Evolutionary conservation across 805 yeast genomes (phyloP), one percentile per base, ranked within the genome.

Genomic region (Komagataella kurtzmanii): DNA sequence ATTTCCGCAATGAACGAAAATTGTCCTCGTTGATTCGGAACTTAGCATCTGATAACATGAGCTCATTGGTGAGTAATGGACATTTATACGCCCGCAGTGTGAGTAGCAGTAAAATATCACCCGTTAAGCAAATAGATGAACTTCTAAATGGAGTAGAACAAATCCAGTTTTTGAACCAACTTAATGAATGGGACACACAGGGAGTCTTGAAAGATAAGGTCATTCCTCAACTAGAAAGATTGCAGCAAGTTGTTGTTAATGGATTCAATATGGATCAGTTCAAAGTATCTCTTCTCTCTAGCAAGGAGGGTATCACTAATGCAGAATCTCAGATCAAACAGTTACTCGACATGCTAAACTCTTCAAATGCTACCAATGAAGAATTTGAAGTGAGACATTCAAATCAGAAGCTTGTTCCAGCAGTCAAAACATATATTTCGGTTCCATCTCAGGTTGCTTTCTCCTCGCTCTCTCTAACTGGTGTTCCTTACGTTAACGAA

Each of bases 381-480:
- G 45, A 40, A 7, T 44, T 49, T 24, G 47, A 49, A 3, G 10
- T 14, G 12, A 10, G 14, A 30, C 14, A 30, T 30, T 30, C 10
- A 10, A 3, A 30, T 30, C 17, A 4, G 7, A 17, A 14, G n/a
- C 17, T 14, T 14, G 44, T 19, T 18, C 24, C 12, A 50, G 48
- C 46, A 19, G 3, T 14, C 2, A 69, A 77, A 43, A 75, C 81
- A 0, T 72, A 78, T 55, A 73, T 89, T 51, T 72, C 80, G 54
- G 72, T 91, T 54, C 97, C 97, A 19, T 88, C 85, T 67, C 97
- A 88, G 61, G 95, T 91, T 3, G 83, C 87, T 48, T 91, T 88
- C 61, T 76, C 93, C 0, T 84, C 96, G 0, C 69, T 78, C 19
- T 83, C 87, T 0, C 79, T 18, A 3, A 61, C 69, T 7, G 96